Base-by-base conservation (phyloP, 2,329 filamentous ascomycete genomes). In the Microsporum ferrugineum region DNA sequence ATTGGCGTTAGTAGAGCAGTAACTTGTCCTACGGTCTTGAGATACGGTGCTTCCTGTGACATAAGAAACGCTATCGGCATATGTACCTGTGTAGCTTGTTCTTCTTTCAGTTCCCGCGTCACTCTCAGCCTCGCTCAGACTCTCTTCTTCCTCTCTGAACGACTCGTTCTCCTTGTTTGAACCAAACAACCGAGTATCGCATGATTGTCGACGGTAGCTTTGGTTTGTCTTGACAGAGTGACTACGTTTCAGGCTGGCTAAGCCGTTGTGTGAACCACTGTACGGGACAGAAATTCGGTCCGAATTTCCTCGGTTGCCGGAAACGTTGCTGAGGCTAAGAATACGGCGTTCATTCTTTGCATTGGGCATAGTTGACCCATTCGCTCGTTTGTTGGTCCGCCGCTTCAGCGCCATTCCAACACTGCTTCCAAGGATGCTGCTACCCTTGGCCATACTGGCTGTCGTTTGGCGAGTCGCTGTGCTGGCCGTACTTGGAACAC, bases 301-400 rank as follows among this genome's bases (percentile, higher is more conserved):
- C 53, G 66, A 59, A 61, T 68, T 23, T 5, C 72, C 69, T 33
- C 75, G 79, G 69, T 94, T 92, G 71, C 87, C 86, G 60, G 84
- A 89, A 67, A 97, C 95, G 74, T 96, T 89, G 71, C 88, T 95
- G 39, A 97, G 83, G 58, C 90, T 96, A 62, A 95, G 82, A 68
- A 97, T 96, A 57, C 94, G 85, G 14, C 41, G 29, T 71, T 85
- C 81, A 75, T 80, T 69, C 68, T 83, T 77, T 17, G 78, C 76
- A 56, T 74, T 73, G 2, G 76, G 72, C 47, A 76, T 72, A 1
- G 83, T 72, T 29, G 70, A 71, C 12, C 67, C 62, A 12, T 69
- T 61, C 68, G 73, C 59, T 70, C 75, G 58, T 74, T 76, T 68
- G 70, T 82, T 64, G 61, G 70, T 80, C 74, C 72, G 80, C 79